Evolutionary conservation across 176 grass and related monocot genomes (phyloP), one percentile per base, ranked within the genome.

Genomic region (Dendrocalamus sinicus): DNA sequence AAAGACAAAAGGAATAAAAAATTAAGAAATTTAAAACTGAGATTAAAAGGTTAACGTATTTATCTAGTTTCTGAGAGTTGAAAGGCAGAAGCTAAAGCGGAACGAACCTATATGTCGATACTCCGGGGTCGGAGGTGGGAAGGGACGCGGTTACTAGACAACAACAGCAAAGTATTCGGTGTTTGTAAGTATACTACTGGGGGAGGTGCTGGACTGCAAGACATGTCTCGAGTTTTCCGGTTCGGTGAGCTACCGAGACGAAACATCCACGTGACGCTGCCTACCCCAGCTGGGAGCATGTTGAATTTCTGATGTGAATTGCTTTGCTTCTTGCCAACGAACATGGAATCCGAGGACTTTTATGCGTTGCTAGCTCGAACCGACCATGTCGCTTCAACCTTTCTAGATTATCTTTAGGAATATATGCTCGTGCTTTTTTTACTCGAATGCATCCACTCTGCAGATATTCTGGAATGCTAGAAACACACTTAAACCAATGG

Each of bases 391-490:
- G 79, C 47, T 44, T 63, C 74, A 62, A 30, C 44, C 0, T 83
- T 72, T 83, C 73, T 73, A 71, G 53, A 63, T 62, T 61, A 19
- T 58, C 60, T 88, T 67, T 47, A 17, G 2, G 70, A 51, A 40
- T 57, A 22, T 54, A 79, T 66, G 23, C 13, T 32, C 24, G 71
- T 23, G 8, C 35, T 66, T 7, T 32, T 15, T 6, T 63, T 65
- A 66, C 28, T 16, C 28, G 7, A 35, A 66, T 7, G 61, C 24
- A 24, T 24, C n/a, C 20, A n/a, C 26, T 61, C 5, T 61, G n/a
- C n/a, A 5, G n/a, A 61, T 23, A n/a, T n/a, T n/a, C n/a, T n/a
- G n/a, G n/a, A n/a, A n/a, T n/a, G n/a, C n/a, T n/a, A n/a, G n/a
- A n/a, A n/a, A n/a, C n/a, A n/a, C n/a, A n/a, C n/a, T n/a, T n/a